These are phyloP conservation scores for Podila verticillata DNA, from an alignment of 192 early-diverging fungal species.

Conservation along the genomic window DNA sequence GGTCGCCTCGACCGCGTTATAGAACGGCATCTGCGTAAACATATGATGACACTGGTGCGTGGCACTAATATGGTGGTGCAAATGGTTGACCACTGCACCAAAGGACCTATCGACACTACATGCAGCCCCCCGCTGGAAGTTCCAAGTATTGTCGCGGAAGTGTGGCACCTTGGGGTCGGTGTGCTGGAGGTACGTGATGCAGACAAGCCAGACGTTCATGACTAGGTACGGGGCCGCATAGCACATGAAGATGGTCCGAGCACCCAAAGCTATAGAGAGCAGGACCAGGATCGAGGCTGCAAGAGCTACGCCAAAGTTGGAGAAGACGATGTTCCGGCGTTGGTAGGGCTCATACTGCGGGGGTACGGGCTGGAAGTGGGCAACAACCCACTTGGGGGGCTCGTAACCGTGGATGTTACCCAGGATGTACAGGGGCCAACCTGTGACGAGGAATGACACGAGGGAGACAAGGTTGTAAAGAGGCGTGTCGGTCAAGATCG, in stretches of 20 bases:
- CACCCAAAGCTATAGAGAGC: constrained; percentile 58
- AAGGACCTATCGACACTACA: constrained; percentile 90
- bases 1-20: constrained; percentile 92
- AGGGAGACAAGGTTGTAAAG: constrained; percentile 69
- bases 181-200: constrained; percentile 95
- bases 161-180: constrained; percentile 88
- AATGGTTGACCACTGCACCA: constrained; percentile 82
- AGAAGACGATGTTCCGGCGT: constrained; percentile 72
- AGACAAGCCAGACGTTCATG: constrained; percentile 94
- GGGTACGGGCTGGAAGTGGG: constrained; percentile 85
- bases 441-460: constrained; percentile 75
- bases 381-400: constrained; percentile 73
- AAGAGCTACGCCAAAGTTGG: constrained; percentile 77
- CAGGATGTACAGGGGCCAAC: constrained; percentile 91
- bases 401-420: constrained; percentile 81
- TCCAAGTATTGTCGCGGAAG: constrained; percentile 84
- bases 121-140: constrained; percentile 92
- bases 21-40: constrained; percentile 97
- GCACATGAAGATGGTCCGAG: constrained; percentile 76
- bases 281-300: constrained; percentile 64
- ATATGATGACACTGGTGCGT: constrained; percentile 95
- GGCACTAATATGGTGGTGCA: constrained; percentile 84
- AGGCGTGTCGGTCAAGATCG: constrained; percentile 78
- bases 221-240: constrained; percentile 90
- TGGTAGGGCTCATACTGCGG: constrained; percentile 83